A percentile compares a stretch with the other conserved stretches of the same genome.
Evolutionary conservation across 1,284 basidiomycete species (phyloP).

Genomic region (Puccinia hordei): DNA sequence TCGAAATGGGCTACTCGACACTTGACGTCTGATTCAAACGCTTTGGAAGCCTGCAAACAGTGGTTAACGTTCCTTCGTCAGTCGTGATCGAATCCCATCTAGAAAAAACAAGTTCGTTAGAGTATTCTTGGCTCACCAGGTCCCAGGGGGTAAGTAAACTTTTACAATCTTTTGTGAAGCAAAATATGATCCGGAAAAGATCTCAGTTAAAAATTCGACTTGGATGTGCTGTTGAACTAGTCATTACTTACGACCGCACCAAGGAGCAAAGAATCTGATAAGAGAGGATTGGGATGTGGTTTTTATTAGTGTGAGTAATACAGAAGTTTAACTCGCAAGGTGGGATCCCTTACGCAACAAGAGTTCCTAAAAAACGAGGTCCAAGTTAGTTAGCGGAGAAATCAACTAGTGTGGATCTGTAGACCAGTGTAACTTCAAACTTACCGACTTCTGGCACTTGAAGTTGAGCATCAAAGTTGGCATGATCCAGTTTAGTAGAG

Average conservation of each 20-base stretch:
- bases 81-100: neutral
- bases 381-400: neutral
- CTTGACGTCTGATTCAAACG: constrained; percentile 39
- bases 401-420: neutral
- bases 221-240: neutral
- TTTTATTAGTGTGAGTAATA: neutral
- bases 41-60: constrained; percentile 21
- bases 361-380: constrained; percentile 39
- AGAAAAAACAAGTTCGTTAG: neutral
- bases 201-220: neutral
- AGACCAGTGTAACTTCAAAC: neutral
- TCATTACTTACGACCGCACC: constrained; percentile 48
- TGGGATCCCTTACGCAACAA: constrained; percentile 35
- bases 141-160: constrained; percentile 35
- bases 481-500: constrained; percentile 47
- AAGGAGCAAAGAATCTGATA: constrained; percentile 46
- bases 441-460: constrained; percentile 33
- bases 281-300: neutral
- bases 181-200: neutral
- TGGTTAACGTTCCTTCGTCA: neutral
- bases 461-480: constrained; percentile 44
- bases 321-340: neutral
- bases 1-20: constrained; percentile 48
- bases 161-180: constrained; percentile 30
- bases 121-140: neutral